Evolutionary conservation across 176 grass and related monocot genomes (phyloP), one percentile per base, ranked within the genome.

Genomic region (Ensete ventricosum): DNA sequence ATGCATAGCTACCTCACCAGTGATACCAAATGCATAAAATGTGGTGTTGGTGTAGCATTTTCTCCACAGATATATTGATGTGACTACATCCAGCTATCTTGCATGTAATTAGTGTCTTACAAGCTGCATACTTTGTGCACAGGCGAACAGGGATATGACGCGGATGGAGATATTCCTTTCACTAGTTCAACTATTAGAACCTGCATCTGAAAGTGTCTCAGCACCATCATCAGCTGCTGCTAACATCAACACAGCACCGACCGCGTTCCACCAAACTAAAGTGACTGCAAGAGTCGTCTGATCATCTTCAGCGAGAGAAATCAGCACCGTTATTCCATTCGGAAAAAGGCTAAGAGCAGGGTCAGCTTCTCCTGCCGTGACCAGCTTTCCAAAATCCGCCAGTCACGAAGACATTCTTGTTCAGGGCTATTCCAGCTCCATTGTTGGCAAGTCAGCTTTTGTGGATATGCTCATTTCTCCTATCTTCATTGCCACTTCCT

Each of bases 101-200:
- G 34, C 34, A 43, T 43, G 34, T 43, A 6, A 43, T 43, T 6
- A 43, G 34, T 43, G 34, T 43, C 34, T 43, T 43, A 43, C 34
- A 43, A 9, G 55, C 62, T 60, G 51, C 63, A 20, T 71, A 62
- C 1, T 68, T 16, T 78, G 65, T 25, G 14, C 77, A n/a, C 87
- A 93, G 90, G 87, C 90, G 62, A 93, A 93, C 78, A 80, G 84
- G 67, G 87, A 93, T 0, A 78, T 87, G n/a, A 87, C 87, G 8
- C 81, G 90, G 76, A 93, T 89, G 87, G 90, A 93, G 34, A 89
- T 93, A 60, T 93, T 89, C 52, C 80, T 89, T 14, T 93, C 90
- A 0, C 90, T 93, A 54, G 84, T 93, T 34, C 84, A 75, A 55
- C 67, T 93, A 12, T 24, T 93, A 78, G 87, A 87, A 62, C 78